phyloP scores from a whole-genome alignment of 2,329 filamentous ascomycete species.

The Trichoderma brevicompactum region DNA sequence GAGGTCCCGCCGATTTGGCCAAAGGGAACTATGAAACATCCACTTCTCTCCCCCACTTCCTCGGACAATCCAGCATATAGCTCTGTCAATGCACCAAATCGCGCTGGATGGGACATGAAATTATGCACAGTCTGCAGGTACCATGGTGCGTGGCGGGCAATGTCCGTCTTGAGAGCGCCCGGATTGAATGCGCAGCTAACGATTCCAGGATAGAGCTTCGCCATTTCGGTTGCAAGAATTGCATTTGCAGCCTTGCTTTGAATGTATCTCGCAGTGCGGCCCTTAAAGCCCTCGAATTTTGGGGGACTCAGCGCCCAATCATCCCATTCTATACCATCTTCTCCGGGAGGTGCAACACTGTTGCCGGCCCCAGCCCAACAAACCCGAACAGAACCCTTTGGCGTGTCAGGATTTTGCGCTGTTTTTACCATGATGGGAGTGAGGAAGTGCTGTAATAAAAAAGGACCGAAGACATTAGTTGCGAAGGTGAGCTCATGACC shows the following conservation, averaged over 20 bases:
- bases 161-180: conserved; percentile 7
- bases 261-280: background rate
- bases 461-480: conserved; percentile 4
- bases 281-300: background rate
- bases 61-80: background rate
- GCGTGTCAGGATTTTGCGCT: background rate
- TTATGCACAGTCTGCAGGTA: background rate
- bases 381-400: background rate
- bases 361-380: conserved; percentile 5
- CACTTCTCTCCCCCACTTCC: background rate
- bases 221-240: conserved; percentile 7
- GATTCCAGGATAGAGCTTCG: background rate
- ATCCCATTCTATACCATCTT: conserved; percentile 8
- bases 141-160: conserved; percentile 9
- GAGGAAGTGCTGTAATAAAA: conserved; percentile 1
- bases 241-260: conserved; percentile 8
- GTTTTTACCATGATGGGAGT: conserved; percentile 1
- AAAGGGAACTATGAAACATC: conserved; percentile 2
- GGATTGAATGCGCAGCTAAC: conserved; percentile 11
- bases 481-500: conserved; percentile 10
- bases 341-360: background rate
- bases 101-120: background rate
- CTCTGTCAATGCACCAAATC: conserved; percentile 8
- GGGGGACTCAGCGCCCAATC: background rate
- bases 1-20: background rate